Percentiles rank a stretch among this genome's conserved stretches.
These are phyloP conservation scores for Tylopilus cervinicoccineus DNA, from an alignment of 768 basidiomycete species.

Conservation along the genomic window DNA sequence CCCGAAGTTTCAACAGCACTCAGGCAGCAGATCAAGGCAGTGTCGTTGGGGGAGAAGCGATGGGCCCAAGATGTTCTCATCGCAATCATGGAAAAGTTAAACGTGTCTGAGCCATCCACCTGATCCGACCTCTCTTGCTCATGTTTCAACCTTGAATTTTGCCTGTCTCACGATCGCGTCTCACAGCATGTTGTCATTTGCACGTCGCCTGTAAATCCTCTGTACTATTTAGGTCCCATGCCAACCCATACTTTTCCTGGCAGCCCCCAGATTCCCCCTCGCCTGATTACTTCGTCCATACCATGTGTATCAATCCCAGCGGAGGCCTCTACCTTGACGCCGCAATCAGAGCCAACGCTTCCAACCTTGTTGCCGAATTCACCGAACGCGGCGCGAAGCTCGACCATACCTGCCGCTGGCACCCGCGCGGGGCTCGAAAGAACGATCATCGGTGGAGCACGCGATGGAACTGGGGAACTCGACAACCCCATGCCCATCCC, in stretches of 20 bases:
- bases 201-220: neutral
- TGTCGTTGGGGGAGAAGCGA: conserved; percentile 25
- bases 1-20: conserved; percentile 20
- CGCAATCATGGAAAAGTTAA: conserved; percentile 24
- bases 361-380: conserved; percentile 28
- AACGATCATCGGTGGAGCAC: conserved; percentile 50
- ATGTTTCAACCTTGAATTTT: neutral
- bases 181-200: neutral
- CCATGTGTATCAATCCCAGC: conserved; percentile 48
- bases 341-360: conserved; percentile 15
- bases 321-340: conserved; percentile 22
- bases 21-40: conserved; percentile 20
- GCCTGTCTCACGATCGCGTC: neutral
- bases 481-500: conserved; percentile 27
- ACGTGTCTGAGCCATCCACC: conserved; percentile 2
- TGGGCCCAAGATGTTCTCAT: conserved; percentile 21
- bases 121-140: neutral
- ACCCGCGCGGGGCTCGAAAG: conserved; percentile 65
- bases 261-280: conserved; percentile 68
- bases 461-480: conserved; percentile 33
- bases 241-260: conserved; percentile 59
- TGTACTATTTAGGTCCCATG: conserved; percentile 14
- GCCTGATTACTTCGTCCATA: conserved; percentile 67
- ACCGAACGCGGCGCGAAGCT: conserved; percentile 62
- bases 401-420: conserved; percentile 60